These are phyloP conservation scores for Chytriomyces sp. DNA, from an alignment of 192 early-diverging fungal species.

Conservation along the genomic window DNA sequence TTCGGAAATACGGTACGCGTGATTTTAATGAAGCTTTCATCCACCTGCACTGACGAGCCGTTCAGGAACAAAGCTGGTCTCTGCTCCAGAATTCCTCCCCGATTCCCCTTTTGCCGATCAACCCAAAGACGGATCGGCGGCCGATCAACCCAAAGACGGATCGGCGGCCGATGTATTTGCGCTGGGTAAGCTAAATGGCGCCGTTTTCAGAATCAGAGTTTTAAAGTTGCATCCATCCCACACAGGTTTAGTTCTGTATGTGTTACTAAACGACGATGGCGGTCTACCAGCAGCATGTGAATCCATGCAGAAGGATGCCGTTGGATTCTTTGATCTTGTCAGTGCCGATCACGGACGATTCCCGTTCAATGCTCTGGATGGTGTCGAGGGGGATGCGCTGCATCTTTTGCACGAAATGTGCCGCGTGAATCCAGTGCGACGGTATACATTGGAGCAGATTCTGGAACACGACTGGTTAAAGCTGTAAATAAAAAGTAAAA, in stretches of 20 bases:
- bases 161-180: constrained; percentile 37
- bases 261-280: constrained; percentile 18
- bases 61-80: not conserved
- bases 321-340: not conserved
- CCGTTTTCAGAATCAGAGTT: too few species aligned
- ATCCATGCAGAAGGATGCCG: not conserved
- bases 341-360: not conserved
- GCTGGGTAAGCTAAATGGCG: not conserved
- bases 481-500: too few species aligned
- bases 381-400: not conserved
- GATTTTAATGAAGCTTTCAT: too few species aligned
- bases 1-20: not conserved
- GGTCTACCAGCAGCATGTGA: not conserved
- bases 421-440: constrained; percentile 7
- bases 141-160: not conserved
- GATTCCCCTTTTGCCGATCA: constrained; percentile 20
- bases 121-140: too few species aligned
- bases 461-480: constrained; percentile 20
- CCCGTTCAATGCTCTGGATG: constrained; percentile 2
- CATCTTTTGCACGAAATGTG: constrained; percentile 30
- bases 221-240: too few species aligned
- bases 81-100: constrained; percentile 17
- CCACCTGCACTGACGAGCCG: too few species aligned
- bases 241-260: constrained; percentile 24
- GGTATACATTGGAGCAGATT: not conserved